Evolutionary conservation across 2,329 filamentous ascomycete genomes (phyloP), one percentile per base, ranked within the genome.

Genomic region (Leptographium wingfieldii): DNA sequence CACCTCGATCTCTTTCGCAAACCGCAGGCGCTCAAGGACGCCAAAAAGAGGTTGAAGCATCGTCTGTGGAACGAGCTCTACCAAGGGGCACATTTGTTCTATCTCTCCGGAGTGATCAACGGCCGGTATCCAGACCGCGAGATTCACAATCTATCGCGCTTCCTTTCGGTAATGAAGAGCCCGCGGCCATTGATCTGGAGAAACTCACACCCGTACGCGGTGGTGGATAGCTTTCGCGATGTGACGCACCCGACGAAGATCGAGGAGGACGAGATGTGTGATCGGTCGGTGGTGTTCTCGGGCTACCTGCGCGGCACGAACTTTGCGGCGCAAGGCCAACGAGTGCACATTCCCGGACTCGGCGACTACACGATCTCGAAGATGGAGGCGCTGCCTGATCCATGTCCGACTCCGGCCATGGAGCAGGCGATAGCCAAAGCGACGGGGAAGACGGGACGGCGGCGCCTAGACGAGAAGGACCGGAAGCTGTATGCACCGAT

Each of bases 101-200:
- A 97, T 69, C 81, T 99, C 5, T 96, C 90, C 1, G 94, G 94
- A 68, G 92, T 99, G 43, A 88, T 97, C 67, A 99, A 99, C 71
- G 94, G 94, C 51, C 82, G 94, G 64, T 99, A 99, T 68, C 95
- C 94, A 0, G 94, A 99, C 71, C 85, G 95, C 64, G 95, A 99
- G 73, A 85, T 99, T 19, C 89, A 97, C 75, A 99, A 99, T 69
- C 74, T 99, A 59, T 95, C 90, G 16, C 84, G 95, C 59, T 99
- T 99, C 72, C 79, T 99, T 65, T 95, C 90, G 25, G 91, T 99
- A 65, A 99, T 99, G 95, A 99, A 99, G 79, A 99, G 96, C 70
- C 92, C 95, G 5, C 82, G 94, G 61, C 94, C 94, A n/a, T 78
- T 99, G 35, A 80, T 99, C 51, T 99, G 94, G 92, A 83, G 95